phyloP scores from a whole-genome alignment of 163 green algal genomes.

The Chlorella variabilis region DNA sequence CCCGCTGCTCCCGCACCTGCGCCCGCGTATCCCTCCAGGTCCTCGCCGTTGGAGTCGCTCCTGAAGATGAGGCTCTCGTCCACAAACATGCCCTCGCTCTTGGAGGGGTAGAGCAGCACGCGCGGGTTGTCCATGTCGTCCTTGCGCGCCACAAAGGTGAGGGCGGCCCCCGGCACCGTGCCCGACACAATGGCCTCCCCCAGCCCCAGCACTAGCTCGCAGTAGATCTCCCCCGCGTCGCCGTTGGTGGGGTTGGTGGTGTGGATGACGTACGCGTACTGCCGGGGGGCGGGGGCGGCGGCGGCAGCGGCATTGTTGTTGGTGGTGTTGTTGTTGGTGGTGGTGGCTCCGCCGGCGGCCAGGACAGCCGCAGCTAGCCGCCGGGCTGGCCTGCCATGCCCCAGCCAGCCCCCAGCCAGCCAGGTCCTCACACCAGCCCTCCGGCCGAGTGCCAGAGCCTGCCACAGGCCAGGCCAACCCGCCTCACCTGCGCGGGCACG shows the following conservation, averaged over 20 bases:
- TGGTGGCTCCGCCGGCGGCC: too few relatives aligned
- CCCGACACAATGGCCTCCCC: slow-evolving; percentile 91
- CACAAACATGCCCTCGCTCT: slow-evolving; percentile 96
- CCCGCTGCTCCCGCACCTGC: slow-evolving; percentile 49
- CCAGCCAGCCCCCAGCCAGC: too few relatives aligned
- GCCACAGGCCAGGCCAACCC: too few relatives aligned
- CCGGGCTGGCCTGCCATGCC: too few relatives aligned
- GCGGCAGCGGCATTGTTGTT: background rate
- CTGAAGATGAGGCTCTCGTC: slow-evolving; percentile 95
- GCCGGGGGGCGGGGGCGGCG: background rate
- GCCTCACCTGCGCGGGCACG: slow-evolving; percentile 73
- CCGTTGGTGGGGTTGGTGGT: slow-evolving; percentile 93
- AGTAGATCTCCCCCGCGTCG: slow-evolving; percentile 66
- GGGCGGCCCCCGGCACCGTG: slow-evolving; percentile 88
- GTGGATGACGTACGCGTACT: slow-evolving; percentile 99
- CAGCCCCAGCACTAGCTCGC: slow-evolving; percentile 89
- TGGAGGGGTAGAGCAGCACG: slow-evolving; percentile 92
- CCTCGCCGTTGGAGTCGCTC: slow-evolving; percentile 98
- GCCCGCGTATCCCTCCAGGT: slow-evolving; percentile 97
- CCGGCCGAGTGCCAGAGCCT: too few relatives aligned
- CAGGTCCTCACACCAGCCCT: background rate
- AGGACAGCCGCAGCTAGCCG: too few relatives aligned
- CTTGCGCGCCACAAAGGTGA: slow-evolving; percentile 91
- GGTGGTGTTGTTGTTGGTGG: background rate
- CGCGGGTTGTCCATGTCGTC: slow-evolving; percentile 73